Percentiles rank a stretch among this genome's conserved stretches.
Evolutionary conservation across 2,329 filamentous ascomycete genomes (phyloP).

Genomic region (Sarocladium oryzae): DNA sequence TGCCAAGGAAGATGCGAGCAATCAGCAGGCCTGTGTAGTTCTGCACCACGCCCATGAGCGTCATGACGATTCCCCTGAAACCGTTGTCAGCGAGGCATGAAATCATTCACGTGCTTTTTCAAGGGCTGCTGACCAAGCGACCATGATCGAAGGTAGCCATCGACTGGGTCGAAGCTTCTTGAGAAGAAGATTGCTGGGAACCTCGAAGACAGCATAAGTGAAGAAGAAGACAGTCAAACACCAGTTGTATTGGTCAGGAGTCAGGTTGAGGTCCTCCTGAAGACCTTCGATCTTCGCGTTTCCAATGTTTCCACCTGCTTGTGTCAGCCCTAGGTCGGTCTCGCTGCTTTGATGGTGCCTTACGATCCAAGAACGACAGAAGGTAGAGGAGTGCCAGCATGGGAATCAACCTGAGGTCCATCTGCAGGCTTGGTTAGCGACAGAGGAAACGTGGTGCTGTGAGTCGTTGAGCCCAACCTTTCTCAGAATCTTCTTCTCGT

Average conservation of each 20-base stretch:
- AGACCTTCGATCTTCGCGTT: slow-evolving; percentile 61
- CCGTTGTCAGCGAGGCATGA: not conserved
- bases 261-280: slow-evolving; percentile 49
- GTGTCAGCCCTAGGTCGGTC: not conserved
- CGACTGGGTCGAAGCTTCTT: slow-evolving; percentile 67
- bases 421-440: slow-evolving; percentile 26
- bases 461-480: slow-evolving; percentile 32
- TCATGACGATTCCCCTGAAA: slow-evolving; percentile 37
- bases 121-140: slow-evolving; percentile 32
- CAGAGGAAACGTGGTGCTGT: not conserved
- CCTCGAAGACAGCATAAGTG: slow-evolving; percentile 67
- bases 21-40: slow-evolving; percentile 40
- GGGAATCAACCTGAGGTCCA: slow-evolving; percentile 47
- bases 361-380: slow-evolving; percentile 60
- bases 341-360: slow-evolving; percentile 16
- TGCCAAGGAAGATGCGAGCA: slow-evolving; percentile 52
- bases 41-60: slow-evolving; percentile 45
- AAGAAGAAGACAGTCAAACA: slow-evolving; percentile 71
- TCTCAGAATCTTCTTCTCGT: slow-evolving; percentile 51
- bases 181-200: slow-evolving; percentile 70
- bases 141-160: slow-evolving; percentile 73
- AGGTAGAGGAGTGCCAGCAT: slow-evolving; percentile 63
- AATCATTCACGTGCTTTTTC: not conserved
- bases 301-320: slow-evolving; percentile 49
- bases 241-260: slow-evolving; percentile 63